Evolutionary conservation across 2,329 filamentous ascomycete genomes (phyloP), one percentile per base, ranked within the genome.

Genomic region (Colletotrichum sp.): DNA sequence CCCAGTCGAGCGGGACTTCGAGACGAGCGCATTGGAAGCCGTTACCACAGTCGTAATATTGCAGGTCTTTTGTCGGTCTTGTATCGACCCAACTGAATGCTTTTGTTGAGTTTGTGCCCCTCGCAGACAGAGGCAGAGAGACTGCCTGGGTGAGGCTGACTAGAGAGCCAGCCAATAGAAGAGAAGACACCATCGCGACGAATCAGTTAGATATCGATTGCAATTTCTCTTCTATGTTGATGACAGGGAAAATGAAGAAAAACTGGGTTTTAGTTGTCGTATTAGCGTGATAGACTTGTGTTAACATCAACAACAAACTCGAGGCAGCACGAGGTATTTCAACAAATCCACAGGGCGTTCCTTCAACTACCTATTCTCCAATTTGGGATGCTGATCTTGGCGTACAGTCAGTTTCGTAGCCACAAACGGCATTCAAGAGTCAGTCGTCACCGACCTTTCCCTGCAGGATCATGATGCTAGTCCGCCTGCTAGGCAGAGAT

Each of bases 1-100:
- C 80, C 85, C 85, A 89, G 80, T 88, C 83, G 28, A 88, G 82
- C 1, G 87, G 86, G 8, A 88, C 83, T 4, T 80, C 55, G 22
- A 88, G 85, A 12, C 85, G 83, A 2, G 87, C 86, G 72, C 87
- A 89, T 39, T 82, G 80, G 72, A 82, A 82, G 6, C 66, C 78
- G 9, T 78, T 79, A 79, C 86, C 87, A 80, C 87, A 89, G 9
- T 79, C 77, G 48, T 85, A 82, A 71, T 85, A 88, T 7, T 81
- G 77, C 34, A 88, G 80, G 39, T 84, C 78, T 22, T 76, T 61
- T 4, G 81, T 82, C 2, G 87, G 84, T 6, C 71, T 80, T 59
- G 87, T 77, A 25, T 75, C 44, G 2, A 75, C 28, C 86, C 86
- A 87, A 72, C 85, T 76, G 70, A 87, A 86, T 19, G 11, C 19